phyloP scores from a whole-genome alignment of 2,329 filamentous ascomycete genomes.

The Bipolaris oryzae region DNA sequence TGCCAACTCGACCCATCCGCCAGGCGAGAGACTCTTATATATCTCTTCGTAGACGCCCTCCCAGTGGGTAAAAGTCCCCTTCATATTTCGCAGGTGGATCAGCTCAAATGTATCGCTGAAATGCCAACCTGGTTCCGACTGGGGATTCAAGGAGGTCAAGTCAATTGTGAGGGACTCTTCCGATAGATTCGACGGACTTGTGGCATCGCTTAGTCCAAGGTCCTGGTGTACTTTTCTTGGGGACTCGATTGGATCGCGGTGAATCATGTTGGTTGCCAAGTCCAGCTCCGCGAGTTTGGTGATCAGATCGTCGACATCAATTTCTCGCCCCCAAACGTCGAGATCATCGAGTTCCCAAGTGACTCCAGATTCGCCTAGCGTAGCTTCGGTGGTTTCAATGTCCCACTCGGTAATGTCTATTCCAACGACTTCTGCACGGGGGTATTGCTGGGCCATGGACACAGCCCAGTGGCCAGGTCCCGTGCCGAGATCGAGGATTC shows the following conservation, averaged over 20 bases:
- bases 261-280: conserved; percentile 31
- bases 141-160: conserved; percentile 26
- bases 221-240: conserved; percentile 11
- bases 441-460: conserved; percentile 53
- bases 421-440: conserved; percentile 56
- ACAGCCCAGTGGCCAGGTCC: conserved; percentile 59
- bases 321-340: conserved; percentile 42
- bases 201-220: conserved; percentile 3
- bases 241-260: conserved; percentile 28
- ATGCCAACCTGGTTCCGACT: conserved; percentile 50
- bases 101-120: conserved; percentile 57
- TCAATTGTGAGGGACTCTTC: conserved; percentile 32
- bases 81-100: conserved; percentile 57
- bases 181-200: conserved; percentile 21
- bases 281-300: conserved; percentile 30
- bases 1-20: conserved; percentile 56
- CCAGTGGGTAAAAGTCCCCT: conserved; percentile 57
- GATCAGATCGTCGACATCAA: conserved; percentile 35
- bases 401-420: conserved; percentile 58
- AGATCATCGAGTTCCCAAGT: conserved; percentile 49
- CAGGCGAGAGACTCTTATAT: conserved; percentile 53
- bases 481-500: conserved; percentile 53
- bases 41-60: conserved; percentile 53
- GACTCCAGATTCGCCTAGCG: conserved; percentile 32
- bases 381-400: conserved; percentile 55